Evolutionary conservation across 176 grass and related monocot species (phyloP).

Genomic region (Poa annua): DNA sequence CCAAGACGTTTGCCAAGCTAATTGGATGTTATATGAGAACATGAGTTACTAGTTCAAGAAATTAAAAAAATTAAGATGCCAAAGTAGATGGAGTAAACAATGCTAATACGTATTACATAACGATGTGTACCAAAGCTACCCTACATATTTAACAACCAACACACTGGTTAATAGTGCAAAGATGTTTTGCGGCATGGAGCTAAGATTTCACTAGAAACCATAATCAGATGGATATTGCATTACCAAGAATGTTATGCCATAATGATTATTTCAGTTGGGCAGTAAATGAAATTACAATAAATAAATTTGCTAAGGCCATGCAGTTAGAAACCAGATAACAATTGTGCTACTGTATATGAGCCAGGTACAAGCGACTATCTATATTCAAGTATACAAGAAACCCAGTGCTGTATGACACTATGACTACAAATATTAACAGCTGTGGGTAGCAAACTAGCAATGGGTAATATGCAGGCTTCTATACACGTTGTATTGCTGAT

Average conservation of each 20-base stretch:
- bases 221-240: slow-evolving; percentile 16
- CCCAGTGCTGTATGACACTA: neutral
- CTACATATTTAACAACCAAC: slow-evolving; percentile 25
- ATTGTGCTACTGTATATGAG: neutral
- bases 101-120: slow-evolving; percentile 8
- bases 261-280: slow-evolving; percentile 22
- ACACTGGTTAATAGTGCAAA: slow-evolving; percentile 22
- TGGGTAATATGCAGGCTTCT: slow-evolving; percentile 18
- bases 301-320: slow-evolving; percentile 22
- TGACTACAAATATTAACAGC: neutral
- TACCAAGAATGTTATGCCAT: slow-evolving; percentile 22
- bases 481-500: slow-evolving; percentile 6
- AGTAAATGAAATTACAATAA: slow-evolving; percentile 1
- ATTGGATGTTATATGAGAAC: slow-evolving; percentile 39
- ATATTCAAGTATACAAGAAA: slow-evolving; percentile 13
- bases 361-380: neutral
- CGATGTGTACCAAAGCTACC: slow-evolving; percentile 22
- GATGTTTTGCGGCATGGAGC: neutral
- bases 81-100: slow-evolving; percentile 33
- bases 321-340: neutral
- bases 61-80: slow-evolving; percentile 44
- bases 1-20: slow-evolving; percentile 81
- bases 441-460: slow-evolving; percentile 21
- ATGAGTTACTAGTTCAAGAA: slow-evolving; percentile 36
- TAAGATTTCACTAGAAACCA: neutral